These are phyloP conservation scores for Quercus variabilis DNA, from an alignment of 306 rosid species.

Conservation along the genomic window DNA sequence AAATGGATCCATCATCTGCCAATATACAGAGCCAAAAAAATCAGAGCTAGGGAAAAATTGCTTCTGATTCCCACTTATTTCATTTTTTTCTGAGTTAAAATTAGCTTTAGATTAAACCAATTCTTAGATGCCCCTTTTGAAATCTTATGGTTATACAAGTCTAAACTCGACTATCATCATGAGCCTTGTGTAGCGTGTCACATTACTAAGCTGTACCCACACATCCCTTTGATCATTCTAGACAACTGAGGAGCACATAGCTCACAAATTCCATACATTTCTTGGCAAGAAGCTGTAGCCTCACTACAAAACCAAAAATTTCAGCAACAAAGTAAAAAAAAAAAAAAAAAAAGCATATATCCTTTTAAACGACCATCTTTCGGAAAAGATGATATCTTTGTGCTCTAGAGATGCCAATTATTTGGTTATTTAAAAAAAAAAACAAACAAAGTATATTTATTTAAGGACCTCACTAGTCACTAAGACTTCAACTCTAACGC, in stretches of 20 bases:
- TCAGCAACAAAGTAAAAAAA: background rate
- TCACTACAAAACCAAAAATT: background rate
- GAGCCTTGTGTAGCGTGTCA: too few species aligned
- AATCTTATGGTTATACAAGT: too few species aligned
- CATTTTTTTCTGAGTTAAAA: background rate
- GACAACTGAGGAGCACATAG: background rate
- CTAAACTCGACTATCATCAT: too few species aligned
- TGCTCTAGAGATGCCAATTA: background rate
- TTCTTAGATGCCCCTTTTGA: too few species aligned
- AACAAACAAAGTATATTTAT: background rate
- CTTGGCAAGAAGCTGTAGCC: background rate
- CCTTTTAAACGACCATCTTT: background rate
- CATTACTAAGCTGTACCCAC: background rate
- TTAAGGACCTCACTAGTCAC: background rate
- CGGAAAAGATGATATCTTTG: background rate
- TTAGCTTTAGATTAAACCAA: too few species aligned
- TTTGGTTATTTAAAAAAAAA: background rate
- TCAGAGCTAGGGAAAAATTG: slow-evolving; percentile 15
- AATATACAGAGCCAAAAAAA: slow-evolving; percentile 22
- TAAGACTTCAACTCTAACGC: background rate
- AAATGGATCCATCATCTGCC: slow-evolving; percentile 90
- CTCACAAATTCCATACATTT: background rate
- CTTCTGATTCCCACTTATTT: slow-evolving; percentile 15
- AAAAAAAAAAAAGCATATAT: background rate
- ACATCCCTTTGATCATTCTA: background rate